Percentiles rank a stretch among this genome's conserved stretches.
These are phyloP conservation scores for Paulownia fortunei DNA, from an alignment of 257 asterid genomes.

Conservation along the genomic window DNA sequence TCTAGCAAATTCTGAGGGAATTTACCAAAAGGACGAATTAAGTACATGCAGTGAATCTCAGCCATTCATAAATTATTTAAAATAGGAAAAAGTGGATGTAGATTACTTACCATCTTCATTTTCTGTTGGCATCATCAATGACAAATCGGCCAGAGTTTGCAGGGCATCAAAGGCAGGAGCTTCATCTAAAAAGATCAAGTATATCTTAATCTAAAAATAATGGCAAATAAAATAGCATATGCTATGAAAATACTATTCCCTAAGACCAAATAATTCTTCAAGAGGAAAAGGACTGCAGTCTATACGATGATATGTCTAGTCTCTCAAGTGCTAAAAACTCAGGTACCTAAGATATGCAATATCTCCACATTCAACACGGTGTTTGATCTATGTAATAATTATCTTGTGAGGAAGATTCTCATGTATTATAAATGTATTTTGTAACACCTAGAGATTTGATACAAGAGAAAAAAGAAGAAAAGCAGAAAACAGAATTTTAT, in stretches of 20 bases:
- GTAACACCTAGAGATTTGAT: neutral
- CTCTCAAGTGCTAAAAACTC: conserved; percentile 21
- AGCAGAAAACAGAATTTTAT: conserved; percentile 6
- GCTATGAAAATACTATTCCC: conserved; percentile 12
- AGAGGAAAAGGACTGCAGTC: neutral
- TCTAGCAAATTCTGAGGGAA: conserved; percentile 13
- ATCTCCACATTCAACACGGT: conserved; percentile 24
- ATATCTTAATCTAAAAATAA: conserved; percentile 23
- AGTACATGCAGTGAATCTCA: conserved; percentile 22
- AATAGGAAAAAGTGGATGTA: conserved; percentile 24
- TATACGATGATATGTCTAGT: conserved; percentile 11
- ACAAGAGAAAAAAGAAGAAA: neutral
- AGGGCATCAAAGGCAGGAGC: conserved; percentile 77
- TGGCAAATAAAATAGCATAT: conserved; percentile 25
- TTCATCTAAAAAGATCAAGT: conserved; percentile 62
- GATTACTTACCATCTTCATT: conserved; percentile 70
- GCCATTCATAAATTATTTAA: conserved; percentile 27
- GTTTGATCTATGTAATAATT: conserved; percentile 6
- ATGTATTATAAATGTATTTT: neutral
- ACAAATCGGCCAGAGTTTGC: conserved; percentile 86
- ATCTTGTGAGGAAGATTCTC: conserved; percentile 11
- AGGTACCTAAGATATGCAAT: conserved; percentile 19
- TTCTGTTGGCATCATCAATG: conserved; percentile 80
- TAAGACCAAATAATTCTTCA: conserved; percentile 20
- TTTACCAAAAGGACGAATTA: neutral